Conservation (phyloP, 2,329 filamentous ascomycete species). For the Dothistroma septosporum region DNA sequence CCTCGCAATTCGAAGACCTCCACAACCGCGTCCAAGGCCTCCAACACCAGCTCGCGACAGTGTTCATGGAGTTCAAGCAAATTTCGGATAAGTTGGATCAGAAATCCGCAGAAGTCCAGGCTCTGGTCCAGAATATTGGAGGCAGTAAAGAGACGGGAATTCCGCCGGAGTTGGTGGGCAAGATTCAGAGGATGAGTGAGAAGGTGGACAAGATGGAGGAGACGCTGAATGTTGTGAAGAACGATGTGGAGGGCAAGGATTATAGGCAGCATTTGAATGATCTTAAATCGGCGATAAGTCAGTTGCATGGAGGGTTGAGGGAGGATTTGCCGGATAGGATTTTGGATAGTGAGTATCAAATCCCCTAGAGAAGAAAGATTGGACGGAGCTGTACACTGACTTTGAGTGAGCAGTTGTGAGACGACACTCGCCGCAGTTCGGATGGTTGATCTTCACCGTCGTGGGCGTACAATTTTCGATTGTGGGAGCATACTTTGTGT, state of each 20-base stretch:
- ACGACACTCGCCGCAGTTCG: conserved; percentile 52
- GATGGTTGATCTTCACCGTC: conserved; percentile 64
- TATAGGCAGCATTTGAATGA: conserved; percentile 53
- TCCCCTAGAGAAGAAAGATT: background rate
- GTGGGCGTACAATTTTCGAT: conserved; percentile 71
- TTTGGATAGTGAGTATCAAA: conserved; percentile 44
- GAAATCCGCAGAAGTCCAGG: conserved; percentile 52
- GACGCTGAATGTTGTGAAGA: conserved; percentile 48
- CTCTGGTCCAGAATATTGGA: conserved; percentile 49
- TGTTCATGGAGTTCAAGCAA: conserved; percentile 56
- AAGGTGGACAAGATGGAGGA: conserved; percentile 44
- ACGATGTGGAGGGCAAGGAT: conserved; percentile 55
- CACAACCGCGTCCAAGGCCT: conserved; percentile 76
- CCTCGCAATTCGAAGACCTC: conserved; percentile 73
- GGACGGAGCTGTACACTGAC: conserved; percentile 1
- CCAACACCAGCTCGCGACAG: conserved; percentile 62
- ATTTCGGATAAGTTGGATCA: conserved; percentile 52
- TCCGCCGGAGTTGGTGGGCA: conserved; percentile 19
- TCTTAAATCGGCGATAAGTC: conserved; percentile 52
- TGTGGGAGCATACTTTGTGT: conserved; percentile 64
- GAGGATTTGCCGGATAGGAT: conserved; percentile 50
- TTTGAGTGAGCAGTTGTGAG: conserved; percentile 9
- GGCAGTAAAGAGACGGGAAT: conserved; percentile 36
- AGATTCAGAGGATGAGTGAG: conserved; percentile 19
- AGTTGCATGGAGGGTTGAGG: conserved; percentile 51